Percentiles rank a stretch among this genome's conserved stretches.
These are phyloP conservation scores for Alternaria dauci DNA, from an alignment of 2,329 filamentous ascomycete species.

Conservation along the genomic window DNA sequence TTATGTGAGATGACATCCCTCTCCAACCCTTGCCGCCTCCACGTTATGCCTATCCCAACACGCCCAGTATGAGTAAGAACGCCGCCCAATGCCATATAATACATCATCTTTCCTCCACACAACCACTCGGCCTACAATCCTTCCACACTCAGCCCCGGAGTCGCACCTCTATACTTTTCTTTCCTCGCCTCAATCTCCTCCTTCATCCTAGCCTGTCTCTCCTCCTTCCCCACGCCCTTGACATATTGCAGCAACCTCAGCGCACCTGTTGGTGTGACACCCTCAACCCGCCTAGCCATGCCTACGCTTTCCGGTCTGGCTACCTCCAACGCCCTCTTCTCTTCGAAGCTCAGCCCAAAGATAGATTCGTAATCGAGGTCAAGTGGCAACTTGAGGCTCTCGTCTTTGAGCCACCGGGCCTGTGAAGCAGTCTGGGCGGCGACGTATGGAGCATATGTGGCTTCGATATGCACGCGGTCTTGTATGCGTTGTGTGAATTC, in stretches of 20 bases:
- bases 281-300: constrained; percentile 88
- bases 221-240: constrained; percentile 52
- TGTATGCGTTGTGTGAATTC: constrained; percentile 67
- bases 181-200: constrained; percentile 45
- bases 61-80: not conserved
- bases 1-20: not conserved
- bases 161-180: constrained; percentile 30
- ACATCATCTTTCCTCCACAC: not conserved
- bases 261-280: constrained; percentile 64
- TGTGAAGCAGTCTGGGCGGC: constrained; percentile 73
- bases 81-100: constrained; percentile 1
- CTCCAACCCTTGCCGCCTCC: not conserved
- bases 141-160: constrained; percentile 11
- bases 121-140: constrained; percentile 10
- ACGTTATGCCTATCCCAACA: not conserved
- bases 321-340: constrained; percentile 73
- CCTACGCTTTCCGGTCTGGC: constrained; percentile 85
- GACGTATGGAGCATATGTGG: constrained; percentile 87
- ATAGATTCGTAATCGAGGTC: constrained; percentile 80
- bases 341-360: constrained; percentile 78
- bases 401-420: constrained; percentile 76
- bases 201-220: constrained; percentile 38
- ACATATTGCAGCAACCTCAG: constrained; percentile 69
- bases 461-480: constrained; percentile 79
- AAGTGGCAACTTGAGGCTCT: constrained; percentile 73